phyloP scores from a whole-genome alignment of 31 red algal species.

The Asparagopsis taxiformis region DNA sequence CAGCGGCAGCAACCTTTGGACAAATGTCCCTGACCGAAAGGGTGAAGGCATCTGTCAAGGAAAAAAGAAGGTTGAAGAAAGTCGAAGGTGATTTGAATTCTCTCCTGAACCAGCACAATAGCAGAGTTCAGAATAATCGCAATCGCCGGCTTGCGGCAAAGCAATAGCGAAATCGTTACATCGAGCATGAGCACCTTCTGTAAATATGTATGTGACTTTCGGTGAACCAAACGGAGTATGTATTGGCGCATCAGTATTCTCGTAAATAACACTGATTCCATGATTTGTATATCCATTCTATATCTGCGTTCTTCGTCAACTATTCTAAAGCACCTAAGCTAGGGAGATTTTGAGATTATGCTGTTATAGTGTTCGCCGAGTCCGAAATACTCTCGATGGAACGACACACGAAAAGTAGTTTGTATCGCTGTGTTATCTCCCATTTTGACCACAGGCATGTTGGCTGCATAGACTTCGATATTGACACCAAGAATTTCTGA shows the following conservation, averaged over 20 bases:
- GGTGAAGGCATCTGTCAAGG: not conserved
- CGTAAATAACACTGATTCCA: too few species aligned
- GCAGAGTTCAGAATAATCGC: conserved; percentile 28
- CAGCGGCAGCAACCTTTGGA: not conserved
- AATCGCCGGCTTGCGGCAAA: conserved; percentile 2
- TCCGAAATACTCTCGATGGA: conserved; percentile 67
- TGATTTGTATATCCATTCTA: too few species aligned
- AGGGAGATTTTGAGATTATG: conserved; percentile 26
- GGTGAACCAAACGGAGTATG: too few species aligned
- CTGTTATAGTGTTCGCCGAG: conserved; percentile 87
- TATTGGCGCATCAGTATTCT: too few species aligned
- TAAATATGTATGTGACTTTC: not conserved
- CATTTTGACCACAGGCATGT: conserved; percentile 74
- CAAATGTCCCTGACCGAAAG: not conserved
- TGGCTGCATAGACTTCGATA: conserved; percentile 79
- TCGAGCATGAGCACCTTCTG: not conserved
- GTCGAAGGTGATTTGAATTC: conserved; percentile 21
- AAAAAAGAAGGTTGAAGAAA: not conserved
- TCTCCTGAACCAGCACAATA: conserved; percentile 41
- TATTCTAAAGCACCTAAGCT: too few species aligned
- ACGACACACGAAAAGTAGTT: conserved; percentile 50
- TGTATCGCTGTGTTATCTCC: not conserved
- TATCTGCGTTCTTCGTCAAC: too few species aligned
- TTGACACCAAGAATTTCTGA: conserved; percentile 32
- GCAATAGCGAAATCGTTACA: not conserved